A percentile compares a stretch with the other conserved stretches of the same genome.
These are phyloP conservation scores for Nasturtium officinale DNA, from an alignment of 345 rosid species.

Conservation along the genomic window DNA sequence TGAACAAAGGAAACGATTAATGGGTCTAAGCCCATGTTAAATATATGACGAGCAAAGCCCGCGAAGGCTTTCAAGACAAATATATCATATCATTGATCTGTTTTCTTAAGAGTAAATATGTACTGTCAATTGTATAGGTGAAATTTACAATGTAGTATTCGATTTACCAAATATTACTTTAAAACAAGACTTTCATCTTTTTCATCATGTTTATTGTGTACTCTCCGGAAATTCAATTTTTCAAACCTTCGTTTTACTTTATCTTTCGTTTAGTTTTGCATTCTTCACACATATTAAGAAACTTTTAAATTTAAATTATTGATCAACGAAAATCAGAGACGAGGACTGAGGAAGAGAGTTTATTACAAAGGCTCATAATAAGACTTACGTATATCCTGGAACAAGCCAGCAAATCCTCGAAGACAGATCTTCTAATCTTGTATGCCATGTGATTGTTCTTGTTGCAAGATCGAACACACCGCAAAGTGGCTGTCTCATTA, in stretches of 20 bases:
- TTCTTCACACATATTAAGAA: too few species aligned
- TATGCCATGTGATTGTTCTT: constrained; percentile 19
- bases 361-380: neutral
- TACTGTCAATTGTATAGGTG: neutral
- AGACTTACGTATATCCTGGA: constrained; percentile 20
- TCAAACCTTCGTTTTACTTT: too few species aligned
- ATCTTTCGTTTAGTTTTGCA: too few species aligned
- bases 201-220: too few species aligned
- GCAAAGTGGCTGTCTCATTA: neutral
- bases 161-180: neutral
- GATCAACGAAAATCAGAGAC: neutral
- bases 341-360: neutral
- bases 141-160: neutral
- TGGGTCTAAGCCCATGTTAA: neutral
- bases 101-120: too few species aligned
- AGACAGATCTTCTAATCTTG: constrained; percentile 2
- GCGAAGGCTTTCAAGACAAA: too few species aligned
- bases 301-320: neutral
- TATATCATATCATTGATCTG: too few species aligned
- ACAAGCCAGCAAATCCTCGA: constrained; percentile 26
- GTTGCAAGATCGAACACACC: constrained; percentile 21
- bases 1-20: neutral
- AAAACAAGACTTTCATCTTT: neutral
- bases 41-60: neutral
- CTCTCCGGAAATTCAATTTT: neutral